Conservation (phyloP, 108 stramenopile species). For the Parmales sp. region DNA sequence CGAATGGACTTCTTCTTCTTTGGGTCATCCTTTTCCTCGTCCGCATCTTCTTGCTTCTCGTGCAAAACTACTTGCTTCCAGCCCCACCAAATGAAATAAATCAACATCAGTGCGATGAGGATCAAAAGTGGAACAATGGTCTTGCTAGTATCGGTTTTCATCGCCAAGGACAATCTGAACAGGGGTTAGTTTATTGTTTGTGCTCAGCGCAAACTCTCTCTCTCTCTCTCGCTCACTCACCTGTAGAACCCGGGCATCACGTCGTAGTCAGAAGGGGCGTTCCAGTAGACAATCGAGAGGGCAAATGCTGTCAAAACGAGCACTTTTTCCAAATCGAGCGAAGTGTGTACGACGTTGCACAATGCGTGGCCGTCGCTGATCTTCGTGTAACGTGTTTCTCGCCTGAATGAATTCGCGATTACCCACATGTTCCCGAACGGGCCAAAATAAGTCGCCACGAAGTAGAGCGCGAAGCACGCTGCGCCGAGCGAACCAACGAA, state of each 20-base stretch:
- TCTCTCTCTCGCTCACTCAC: too few species aligned
- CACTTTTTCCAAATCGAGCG: not conserved
- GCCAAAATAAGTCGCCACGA: too few species aligned
- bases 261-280: not conserved
- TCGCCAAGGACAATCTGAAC: not conserved
- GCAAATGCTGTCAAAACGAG: not conserved
- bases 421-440: too few species aligned
- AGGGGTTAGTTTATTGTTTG: too few species aligned
- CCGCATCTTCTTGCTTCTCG: not conserved
- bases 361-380: not conserved
- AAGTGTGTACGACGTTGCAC: not conserved
- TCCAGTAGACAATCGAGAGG: not conserved
- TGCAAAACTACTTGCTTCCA: not conserved
- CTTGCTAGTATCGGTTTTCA: not conserved
- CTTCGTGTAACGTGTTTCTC: too few species aligned
- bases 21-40: not conserved
- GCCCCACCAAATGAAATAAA: not conserved
- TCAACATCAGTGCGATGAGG: not conserved
- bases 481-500: too few species aligned
- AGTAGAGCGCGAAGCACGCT: too few species aligned
- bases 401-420: too few species aligned
- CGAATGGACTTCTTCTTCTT: not conserved
- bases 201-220: too few species aligned
- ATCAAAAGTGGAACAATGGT: not conserved
- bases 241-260: not conserved